Evolutionary conservation across 805 yeast genomes (phyloP).

Genomic region (Jamesozyma jinghongensis): DNA sequence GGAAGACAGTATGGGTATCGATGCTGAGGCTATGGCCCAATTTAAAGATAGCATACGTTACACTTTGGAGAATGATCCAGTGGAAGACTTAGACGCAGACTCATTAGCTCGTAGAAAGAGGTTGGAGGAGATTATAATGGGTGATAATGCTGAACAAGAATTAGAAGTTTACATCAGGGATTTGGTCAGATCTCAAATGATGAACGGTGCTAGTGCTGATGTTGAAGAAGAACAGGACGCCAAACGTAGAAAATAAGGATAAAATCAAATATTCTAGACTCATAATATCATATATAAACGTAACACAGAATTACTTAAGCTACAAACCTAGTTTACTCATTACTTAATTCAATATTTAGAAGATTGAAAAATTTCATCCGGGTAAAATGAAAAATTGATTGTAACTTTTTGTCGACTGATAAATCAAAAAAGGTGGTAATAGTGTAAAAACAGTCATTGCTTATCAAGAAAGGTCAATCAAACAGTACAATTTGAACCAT

Average conservation of each 20-base stretch:
- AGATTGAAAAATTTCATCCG: background rate
- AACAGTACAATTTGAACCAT: background rate
- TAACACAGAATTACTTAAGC: background rate
- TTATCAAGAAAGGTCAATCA: too few relatives aligned
- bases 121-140: conserved; percentile 61
- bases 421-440: too few relatives aligned
- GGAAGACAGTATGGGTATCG: conserved; percentile 21
- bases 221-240: conserved; percentile 18
- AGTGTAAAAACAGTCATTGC: too few relatives aligned
- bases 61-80: conserved; percentile 41
- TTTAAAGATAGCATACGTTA: conserved; percentile 44
- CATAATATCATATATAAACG: background rate
- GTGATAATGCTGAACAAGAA: conserved; percentile 76
- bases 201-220: conserved; percentile 4
- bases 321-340: too few relatives aligned
- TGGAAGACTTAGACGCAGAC: conserved; percentile 35
- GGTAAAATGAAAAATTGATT: background rate
- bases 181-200: conserved; percentile 51
- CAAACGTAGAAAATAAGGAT: conserved; percentile 7
- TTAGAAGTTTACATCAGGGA: conserved; percentile 57
- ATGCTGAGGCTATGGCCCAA: conserved; percentile 24
- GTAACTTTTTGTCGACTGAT: too few relatives aligned
- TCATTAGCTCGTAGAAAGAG: conserved; percentile 49
- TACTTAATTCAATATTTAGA: too few relatives aligned
- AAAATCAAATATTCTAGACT: background rate